Evolutionary conservation across 179 eudicot genomes (phyloP).

Genomic region (Vitellaria paradoxa): DNA sequence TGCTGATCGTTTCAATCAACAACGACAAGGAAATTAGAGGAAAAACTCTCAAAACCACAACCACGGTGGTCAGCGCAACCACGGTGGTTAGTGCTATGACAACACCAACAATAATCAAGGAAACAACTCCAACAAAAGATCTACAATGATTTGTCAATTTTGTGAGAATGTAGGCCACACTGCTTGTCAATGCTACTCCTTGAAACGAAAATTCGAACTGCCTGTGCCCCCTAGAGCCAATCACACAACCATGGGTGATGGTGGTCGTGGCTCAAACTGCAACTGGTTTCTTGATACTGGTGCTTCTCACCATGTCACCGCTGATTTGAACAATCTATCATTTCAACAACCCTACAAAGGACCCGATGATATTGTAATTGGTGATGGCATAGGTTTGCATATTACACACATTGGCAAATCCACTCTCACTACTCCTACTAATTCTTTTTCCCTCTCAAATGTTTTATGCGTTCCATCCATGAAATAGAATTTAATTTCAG

Average conservation of each 20-base stretch:
- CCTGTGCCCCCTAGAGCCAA: not conserved
- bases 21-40: not conserved
- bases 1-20: not conserved
- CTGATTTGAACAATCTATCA: not conserved
- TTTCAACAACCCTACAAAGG: not conserved
- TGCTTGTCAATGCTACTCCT: not conserved
- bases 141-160: not conserved
- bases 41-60: not conserved
- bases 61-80: not conserved
- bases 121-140: conserved; percentile 1
- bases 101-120: not conserved
- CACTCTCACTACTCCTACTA: not conserved
- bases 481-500: not conserved
- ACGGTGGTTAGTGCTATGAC: not conserved
- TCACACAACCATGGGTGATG: conserved; percentile 1
- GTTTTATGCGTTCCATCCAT: not conserved
- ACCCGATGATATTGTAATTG: conserved; percentile 2
- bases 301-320: conserved; percentile 13
- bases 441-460: not conserved
- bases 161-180: not conserved
- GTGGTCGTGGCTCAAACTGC: not conserved
- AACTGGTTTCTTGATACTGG: conserved; percentile 4
- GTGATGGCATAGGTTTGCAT: conserved; percentile 2
- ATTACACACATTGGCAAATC: conserved; percentile 4
- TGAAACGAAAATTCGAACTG: not conserved